Conservation (phyloP, 352 stramenopile genomes). For the Globisporangium okanoganense region DNA sequence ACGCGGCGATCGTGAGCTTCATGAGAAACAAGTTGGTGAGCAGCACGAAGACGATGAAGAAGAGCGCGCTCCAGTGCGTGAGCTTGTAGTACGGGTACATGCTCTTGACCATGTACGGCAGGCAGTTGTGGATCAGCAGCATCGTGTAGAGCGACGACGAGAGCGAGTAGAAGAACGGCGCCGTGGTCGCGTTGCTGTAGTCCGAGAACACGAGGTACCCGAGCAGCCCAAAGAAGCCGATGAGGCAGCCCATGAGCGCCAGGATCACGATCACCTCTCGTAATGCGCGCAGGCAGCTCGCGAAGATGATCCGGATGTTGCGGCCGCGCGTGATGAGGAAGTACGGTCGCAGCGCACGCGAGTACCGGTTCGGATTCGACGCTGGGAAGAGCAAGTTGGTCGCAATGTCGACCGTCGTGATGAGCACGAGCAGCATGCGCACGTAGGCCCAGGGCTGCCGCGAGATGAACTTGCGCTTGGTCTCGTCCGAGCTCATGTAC, state of each 20-base stretch:
- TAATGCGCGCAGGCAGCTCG: conserved; percentile 70
- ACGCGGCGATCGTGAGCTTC: conserved; percentile 84
- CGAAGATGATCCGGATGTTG: conserved; percentile 86
- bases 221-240: conserved; percentile 74
- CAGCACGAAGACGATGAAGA: conserved; percentile 78
- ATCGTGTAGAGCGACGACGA: conserved; percentile 79
- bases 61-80: conserved; percentile 75
- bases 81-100: conserved; percentile 82
- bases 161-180: conserved; percentile 67
- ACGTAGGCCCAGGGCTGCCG: conserved; percentile 75
- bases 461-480: conserved; percentile 70
- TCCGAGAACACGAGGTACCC: conserved; percentile 80
- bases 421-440: conserved; percentile 46
- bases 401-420: conserved; percentile 52
- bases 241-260: conserved; percentile 65
- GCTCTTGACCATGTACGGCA: conserved; percentile 77
- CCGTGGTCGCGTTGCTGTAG: conserved; percentile 37
- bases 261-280: conserved; percentile 71
- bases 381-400: conserved; percentile 42
- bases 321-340: conserved; percentile 75
- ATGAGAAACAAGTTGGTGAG: conserved; percentile 78
- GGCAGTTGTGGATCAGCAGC: conserved; percentile 75
- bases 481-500: conserved; percentile 82
- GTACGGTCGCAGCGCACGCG: conserved; percentile 63
- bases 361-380: conserved; percentile 62